Evolutionary conservation across 2,329 filamentous ascomycete genomes (phyloP), one percentile per base, ranked within the genome.

Genomic region (Malbranchea zuffiana): DNA sequence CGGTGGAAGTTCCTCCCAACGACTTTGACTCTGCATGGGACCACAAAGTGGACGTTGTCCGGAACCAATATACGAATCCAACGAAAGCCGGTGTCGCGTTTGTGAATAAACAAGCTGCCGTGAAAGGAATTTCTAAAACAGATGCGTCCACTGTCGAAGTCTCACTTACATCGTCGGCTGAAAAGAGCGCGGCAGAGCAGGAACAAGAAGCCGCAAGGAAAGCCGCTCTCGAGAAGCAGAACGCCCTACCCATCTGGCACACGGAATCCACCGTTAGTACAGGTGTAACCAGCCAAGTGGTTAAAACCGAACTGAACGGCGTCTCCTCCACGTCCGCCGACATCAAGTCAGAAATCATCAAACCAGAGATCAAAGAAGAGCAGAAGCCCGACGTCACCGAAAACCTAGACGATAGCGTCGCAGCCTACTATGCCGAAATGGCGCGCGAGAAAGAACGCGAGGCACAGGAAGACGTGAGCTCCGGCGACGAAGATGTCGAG

Each of bases 171-270:
- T 67, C 63, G 4, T 58, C 51, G 19, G 64, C 59, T 12, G 65
- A 69, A 44, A 68, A 67, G 48, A 65, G 55, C 24, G 66, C 67
- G 5, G 65, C 60, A 3, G 67, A 70, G 36, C 58, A 66, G 33
- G 62, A 60, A 2, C 65, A 63, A 27, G 65, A 68, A 45, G 59
- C 60, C 17, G 59, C 62, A 25, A 61, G 63, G 40, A 68, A 67
- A 45, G 61, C 64, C 3, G 61, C 60, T 2, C 50, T 69, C 28
- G 66, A 67, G 42, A 66, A 67, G 41, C 66, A 70, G 46, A 72
- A 71, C 33, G 62, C 62, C 4, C 54, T 71, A 6, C 68, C 68
- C 1, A 63, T 67, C 11, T 72, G 68, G 68, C 65, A 70, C 44
- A 70, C 66, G 5, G 61, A 66, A 33, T 68, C 65, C 26, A 69